Evolutionary conservation across 768 basidiomycete species (phyloP).

Genomic region (Lentinula sp.): DNA sequence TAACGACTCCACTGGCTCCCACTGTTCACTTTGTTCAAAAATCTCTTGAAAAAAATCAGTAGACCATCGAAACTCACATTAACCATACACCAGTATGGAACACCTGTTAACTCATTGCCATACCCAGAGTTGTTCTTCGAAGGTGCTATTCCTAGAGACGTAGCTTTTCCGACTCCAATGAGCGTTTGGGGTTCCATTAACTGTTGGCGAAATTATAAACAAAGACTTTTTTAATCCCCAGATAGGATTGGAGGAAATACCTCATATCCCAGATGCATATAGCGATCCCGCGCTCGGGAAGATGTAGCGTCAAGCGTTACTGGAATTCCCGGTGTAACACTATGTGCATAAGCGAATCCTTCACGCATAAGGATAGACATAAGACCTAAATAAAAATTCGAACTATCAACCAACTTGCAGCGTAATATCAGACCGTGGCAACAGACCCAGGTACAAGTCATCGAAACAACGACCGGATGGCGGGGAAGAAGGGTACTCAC

Average conservation of each 20-base stretch:
- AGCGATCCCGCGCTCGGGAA: not conserved
- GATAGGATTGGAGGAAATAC: not conserved
- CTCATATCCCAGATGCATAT: conserved; percentile 1
- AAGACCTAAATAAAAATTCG: not conserved
- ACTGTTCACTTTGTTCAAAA: not conserved
- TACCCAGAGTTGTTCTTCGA: not conserved
- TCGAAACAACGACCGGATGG: too few species aligned
- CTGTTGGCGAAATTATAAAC: not conserved
- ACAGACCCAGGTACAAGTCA: not conserved
- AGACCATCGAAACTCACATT: not conserved
- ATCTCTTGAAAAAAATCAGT: not conserved
- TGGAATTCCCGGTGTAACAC: not conserved
- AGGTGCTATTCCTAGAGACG: not conserved
- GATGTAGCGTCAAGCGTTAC: not conserved
- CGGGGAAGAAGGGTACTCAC: not conserved
- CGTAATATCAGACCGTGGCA: too few species aligned
- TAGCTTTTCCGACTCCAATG: not conserved
- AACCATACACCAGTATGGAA: conserved; percentile 5
- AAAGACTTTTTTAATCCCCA: too few species aligned
- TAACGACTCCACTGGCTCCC: not conserved
- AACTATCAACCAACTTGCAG: too few species aligned
- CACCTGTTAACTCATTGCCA: not conserved
- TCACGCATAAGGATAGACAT: conserved; percentile 4
- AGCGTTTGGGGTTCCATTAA: not conserved
- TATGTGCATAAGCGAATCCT: not conserved